Evolutionary conservation across 495 filamentous ascomycete species (phyloP).

Genomic region (Collariella sp.): DNA sequence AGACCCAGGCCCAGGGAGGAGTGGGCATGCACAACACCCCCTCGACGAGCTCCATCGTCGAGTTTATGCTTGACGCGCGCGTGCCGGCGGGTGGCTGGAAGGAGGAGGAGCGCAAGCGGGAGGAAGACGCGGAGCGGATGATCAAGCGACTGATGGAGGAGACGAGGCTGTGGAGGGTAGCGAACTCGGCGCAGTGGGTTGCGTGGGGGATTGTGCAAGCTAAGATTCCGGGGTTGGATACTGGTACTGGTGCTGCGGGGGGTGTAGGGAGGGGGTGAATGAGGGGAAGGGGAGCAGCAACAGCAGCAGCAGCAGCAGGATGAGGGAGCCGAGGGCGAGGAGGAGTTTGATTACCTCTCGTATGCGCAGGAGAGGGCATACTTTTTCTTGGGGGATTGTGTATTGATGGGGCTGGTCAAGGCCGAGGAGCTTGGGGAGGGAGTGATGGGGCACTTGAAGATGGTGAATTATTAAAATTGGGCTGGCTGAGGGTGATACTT

Average conservation of each 20-base stretch:
- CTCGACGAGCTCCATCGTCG: conserved; percentile 40
- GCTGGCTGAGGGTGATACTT: too few species aligned
- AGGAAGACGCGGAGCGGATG: conserved; percentile 52
- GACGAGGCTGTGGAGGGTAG: conserved; percentile 72
- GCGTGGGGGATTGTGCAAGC: conserved; percentile 96
- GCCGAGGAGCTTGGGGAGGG: conserved; percentile 63
- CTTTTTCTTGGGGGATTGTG: conserved; percentile 87
- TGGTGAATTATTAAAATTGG: conserved; percentile 42
- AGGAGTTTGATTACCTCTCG: conserved; percentile 81
- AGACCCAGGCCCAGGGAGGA: conserved; percentile 1
- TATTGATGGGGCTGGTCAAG: conserved; percentile 60
- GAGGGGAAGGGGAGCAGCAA: conserved; percentile 35
- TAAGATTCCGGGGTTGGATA: conserved; percentile 55
- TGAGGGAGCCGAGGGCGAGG: conserved; percentile 39
- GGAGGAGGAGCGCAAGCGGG: conserved; percentile 51
- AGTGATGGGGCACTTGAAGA: conserved; percentile 50
- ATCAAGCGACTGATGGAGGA: conserved; percentile 65
- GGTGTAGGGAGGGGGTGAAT: conserved; percentile 1
- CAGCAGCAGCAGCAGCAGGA: conserved; percentile 15
- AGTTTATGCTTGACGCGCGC: conserved; percentile 65
- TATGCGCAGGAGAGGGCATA: conserved; percentile 86
- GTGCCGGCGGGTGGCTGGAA: conserved; percentile 45
- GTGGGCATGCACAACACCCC: conserved; percentile 18
- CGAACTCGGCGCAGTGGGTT: conserved; percentile 84
- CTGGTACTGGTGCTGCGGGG: neutral